Evolutionary conservation across 352 stramenopile genomes (phyloP).

Genomic region (Globisporangium nunn): DNA sequence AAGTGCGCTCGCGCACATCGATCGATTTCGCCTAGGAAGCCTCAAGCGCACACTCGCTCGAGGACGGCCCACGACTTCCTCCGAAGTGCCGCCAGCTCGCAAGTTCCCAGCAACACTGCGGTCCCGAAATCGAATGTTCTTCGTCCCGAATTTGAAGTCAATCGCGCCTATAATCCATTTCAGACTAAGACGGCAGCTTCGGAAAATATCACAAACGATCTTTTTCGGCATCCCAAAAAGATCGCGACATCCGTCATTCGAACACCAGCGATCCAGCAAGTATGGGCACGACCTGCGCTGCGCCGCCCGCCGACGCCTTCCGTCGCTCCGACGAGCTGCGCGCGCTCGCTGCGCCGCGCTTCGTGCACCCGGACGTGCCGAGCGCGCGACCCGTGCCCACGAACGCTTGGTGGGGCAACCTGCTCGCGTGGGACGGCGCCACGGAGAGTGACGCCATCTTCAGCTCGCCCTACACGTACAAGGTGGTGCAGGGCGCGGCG

Average conservation of each 20-base stretch:
- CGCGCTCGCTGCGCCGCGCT: conserved; percentile 42
- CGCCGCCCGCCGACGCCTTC: conserved; percentile 35
- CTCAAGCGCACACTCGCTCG: too few species aligned
- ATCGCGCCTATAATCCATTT: too few species aligned
- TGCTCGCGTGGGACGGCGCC: conserved; percentile 47
- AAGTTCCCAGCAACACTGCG: too few species aligned
- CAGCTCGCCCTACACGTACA: conserved; percentile 62
- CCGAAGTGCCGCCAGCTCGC: too few species aligned
- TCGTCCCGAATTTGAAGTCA: too few species aligned
- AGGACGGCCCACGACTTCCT: too few species aligned
- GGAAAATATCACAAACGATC: too few species aligned
- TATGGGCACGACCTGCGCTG: conserved; percentile 13
- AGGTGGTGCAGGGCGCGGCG: conserved; percentile 26
- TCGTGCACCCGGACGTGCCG: conserved; percentile 21
- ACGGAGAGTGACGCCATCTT: conserved; percentile 72
- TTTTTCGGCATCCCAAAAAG: neutral
- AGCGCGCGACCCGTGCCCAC: conserved; percentile 46
- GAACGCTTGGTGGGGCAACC: conserved; percentile 84
- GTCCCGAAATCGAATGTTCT: too few species aligned
- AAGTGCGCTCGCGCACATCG: too few species aligned
- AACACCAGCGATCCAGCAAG: neutral
- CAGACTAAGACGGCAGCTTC: too few species aligned
- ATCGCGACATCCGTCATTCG: neutral
- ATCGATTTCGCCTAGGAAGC: too few species aligned
- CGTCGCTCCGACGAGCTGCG: conserved; percentile 36